phyloP scores from a whole-genome alignment of 2,329 filamentous ascomycete genomes.

The Cladophialophora bantiana region DNA sequence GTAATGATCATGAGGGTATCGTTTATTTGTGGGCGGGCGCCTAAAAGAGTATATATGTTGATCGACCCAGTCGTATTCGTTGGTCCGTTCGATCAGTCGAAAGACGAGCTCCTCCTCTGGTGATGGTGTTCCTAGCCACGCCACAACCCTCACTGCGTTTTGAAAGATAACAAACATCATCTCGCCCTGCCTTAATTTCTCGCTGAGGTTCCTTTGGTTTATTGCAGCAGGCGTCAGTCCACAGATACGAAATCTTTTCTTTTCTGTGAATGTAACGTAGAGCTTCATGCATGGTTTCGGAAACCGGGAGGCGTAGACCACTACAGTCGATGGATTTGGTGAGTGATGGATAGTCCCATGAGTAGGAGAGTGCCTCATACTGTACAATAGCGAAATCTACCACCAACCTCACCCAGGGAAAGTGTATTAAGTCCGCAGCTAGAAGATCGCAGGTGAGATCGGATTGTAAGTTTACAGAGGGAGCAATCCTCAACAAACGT shows the following conservation, averaged over 20 bases:
- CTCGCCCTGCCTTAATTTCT: too few species aligned
- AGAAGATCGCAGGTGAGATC: not conserved
- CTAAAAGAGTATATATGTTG: too few species aligned
- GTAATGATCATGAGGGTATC: too few species aligned
- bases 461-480: not conserved
- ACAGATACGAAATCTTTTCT: not conserved
- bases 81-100: too few species aligned
- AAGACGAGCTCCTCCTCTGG: too few species aligned
- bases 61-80: too few species aligned
- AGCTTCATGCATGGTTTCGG: not conserved
- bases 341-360: not conserved
- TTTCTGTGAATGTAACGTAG: not conserved
- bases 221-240: too few species aligned
- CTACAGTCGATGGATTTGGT: conserved; percentile 1
- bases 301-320: not conserved
- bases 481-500: not conserved
- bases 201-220: too few species aligned
- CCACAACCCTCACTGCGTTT: too few species aligned
- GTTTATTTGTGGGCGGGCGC: too few species aligned
- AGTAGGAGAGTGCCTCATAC: conserved; percentile 7
- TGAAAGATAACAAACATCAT: too few species aligned
- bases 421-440: not conserved
- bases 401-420: not conserved
- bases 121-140: too few species aligned
- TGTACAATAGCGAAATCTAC: not conserved